Percentiles rank a stretch among this genome's conserved stretches.
These are phyloP conservation scores for Colletotrichum chrysophilum DNA, from an alignment of 2,329 filamentous ascomycete genomes.

Conservation along the genomic window DNA sequence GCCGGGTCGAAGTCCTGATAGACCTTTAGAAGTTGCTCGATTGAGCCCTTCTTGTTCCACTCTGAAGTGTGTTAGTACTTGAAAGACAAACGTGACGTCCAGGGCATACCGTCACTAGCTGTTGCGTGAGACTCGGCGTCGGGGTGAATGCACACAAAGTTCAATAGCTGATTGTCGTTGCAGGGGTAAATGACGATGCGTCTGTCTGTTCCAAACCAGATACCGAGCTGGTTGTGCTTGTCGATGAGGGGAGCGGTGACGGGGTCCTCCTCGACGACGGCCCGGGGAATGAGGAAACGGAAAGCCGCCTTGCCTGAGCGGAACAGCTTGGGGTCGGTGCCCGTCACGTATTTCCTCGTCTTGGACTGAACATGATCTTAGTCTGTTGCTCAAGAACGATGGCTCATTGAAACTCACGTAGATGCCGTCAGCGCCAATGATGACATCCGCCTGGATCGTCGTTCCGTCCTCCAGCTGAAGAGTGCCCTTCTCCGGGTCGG, in stretches of 20 bases:
- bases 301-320: slow-evolving; percentile 60
- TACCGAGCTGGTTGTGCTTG: slow-evolving; percentile 31
- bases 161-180: slow-evolving; percentile 46
- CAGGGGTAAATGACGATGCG: slow-evolving; percentile 54
- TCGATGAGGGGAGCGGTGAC: slow-evolving; percentile 35
- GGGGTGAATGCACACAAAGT: slow-evolving; percentile 59
- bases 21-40: slow-evolving; percentile 41
- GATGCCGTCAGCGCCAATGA: slow-evolving; percentile 62
- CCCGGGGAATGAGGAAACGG: slow-evolving; percentile 52
- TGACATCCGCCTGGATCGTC: slow-evolving; percentile 48
- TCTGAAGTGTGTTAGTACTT: slow-evolving; percentile 25
- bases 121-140: slow-evolving; percentile 41
- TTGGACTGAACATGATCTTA: slow-evolving; percentile 22
- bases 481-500: slow-evolving; percentile 43
- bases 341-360: slow-evolving; percentile 27
- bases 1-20: slow-evolving; percentile 47
- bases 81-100: background rate
- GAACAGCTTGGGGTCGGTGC: slow-evolving; percentile 34
- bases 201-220: slow-evolving; percentile 47
- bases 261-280: slow-evolving; percentile 34
- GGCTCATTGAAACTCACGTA: slow-evolving; percentile 33
- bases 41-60: slow-evolving; percentile 42
- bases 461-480: slow-evolving; percentile 52
- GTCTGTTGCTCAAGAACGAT: background rate
- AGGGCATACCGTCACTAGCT: slow-evolving; percentile 31